These are phyloP conservation scores for Coprinopsis sp. DNA, from an alignment of 768 basidiomycete species.

Conservation along the genomic window DNA sequence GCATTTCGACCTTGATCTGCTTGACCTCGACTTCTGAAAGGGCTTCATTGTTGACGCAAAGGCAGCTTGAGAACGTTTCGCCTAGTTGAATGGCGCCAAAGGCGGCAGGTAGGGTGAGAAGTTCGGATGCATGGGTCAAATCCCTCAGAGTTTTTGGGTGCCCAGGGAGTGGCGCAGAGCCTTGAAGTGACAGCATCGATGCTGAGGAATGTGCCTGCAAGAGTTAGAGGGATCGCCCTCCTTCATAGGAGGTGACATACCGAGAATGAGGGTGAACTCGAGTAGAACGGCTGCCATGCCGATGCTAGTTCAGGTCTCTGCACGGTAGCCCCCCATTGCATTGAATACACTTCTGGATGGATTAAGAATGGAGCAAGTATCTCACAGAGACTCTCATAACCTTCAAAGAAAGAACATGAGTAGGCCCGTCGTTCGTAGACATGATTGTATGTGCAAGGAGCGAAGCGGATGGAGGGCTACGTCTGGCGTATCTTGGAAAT, in stretches of 20 bases:
- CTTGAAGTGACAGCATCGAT: conserved; percentile 74
- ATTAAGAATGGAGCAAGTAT: conserved; percentile 19
- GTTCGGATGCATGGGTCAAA: conserved; percentile 71
- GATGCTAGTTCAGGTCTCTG: conserved; percentile 72
- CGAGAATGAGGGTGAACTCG: conserved; percentile 70
- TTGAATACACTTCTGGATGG: conserved; percentile 7
- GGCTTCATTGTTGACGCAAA: conserved; percentile 80
- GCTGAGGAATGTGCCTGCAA: conserved; percentile 64
- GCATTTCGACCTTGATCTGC: conserved; percentile 76
- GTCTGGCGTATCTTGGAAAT: no score
- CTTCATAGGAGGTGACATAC: conserved; percentile 26
- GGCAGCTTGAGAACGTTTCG: conserved; percentile 78
- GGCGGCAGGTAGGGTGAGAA: conserved; percentile 75
- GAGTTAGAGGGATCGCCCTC: background rate
- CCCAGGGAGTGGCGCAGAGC: conserved; percentile 59
- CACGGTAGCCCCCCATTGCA: conserved; percentile 6
- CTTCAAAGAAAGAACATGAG: conserved; percentile 72
- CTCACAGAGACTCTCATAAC: conserved; percentile 87
- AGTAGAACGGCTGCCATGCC: conserved; percentile 86
- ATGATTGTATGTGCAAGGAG: background rate
- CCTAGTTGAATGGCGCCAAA: conserved; percentile 88
- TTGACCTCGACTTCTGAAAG: conserved; percentile 59
- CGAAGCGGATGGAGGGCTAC: no score
- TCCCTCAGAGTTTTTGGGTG: conserved; percentile 84
- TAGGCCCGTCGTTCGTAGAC: conserved; percentile 41